Conservation (phyloP, 352 stramenopile genomes). For the Pythium coloratum region DNA sequence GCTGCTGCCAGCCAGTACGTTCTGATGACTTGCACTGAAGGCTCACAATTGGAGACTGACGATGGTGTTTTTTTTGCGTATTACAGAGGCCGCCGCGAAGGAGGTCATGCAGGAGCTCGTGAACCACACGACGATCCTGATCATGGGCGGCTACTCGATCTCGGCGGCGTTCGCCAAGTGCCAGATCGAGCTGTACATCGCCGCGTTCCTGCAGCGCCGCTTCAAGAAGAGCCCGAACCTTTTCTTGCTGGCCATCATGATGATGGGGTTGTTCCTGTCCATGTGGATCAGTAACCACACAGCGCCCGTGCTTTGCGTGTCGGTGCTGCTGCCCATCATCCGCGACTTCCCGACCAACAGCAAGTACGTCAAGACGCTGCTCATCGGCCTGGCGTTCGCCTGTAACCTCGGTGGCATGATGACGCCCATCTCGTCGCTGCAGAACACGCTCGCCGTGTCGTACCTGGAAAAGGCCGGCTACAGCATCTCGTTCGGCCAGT, state of each 20-base stretch:
- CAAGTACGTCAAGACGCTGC: conserved; percentile 88
- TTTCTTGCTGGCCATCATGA: conserved; percentile 92
- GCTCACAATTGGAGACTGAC: neutral
- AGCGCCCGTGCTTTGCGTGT: conserved; percentile 90
- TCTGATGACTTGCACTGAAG: neutral
- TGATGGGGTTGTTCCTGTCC: conserved; percentile 91
- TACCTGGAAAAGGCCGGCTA: conserved; percentile 88
- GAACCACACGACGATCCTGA: conserved; percentile 92
- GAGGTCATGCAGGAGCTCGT: conserved; percentile 89
- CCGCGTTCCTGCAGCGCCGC: conserved; percentile 81
- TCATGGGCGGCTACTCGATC: conserved; percentile 92
- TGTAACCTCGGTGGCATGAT: conserved; percentile 94
- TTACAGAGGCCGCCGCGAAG: conserved; percentile 73
- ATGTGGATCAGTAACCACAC: conserved; percentile 96
- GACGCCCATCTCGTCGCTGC: conserved; percentile 91
- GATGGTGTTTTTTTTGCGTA: neutral
- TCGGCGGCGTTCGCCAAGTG: conserved; percentile 90
- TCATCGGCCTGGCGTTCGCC: conserved; percentile 92
- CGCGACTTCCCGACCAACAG: conserved; percentile 84
- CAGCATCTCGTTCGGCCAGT: conserved; percentile 88
- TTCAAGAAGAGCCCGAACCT: conserved; percentile 90
- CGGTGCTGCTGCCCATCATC: conserved; percentile 88
- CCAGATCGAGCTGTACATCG: conserved; percentile 92
- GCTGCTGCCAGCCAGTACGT: conserved; percentile 71
- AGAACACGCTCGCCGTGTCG: conserved; percentile 86